Evolutionary conservation across 257 asterid species (phyloP).

Genomic region (Echium plantagineum): DNA sequence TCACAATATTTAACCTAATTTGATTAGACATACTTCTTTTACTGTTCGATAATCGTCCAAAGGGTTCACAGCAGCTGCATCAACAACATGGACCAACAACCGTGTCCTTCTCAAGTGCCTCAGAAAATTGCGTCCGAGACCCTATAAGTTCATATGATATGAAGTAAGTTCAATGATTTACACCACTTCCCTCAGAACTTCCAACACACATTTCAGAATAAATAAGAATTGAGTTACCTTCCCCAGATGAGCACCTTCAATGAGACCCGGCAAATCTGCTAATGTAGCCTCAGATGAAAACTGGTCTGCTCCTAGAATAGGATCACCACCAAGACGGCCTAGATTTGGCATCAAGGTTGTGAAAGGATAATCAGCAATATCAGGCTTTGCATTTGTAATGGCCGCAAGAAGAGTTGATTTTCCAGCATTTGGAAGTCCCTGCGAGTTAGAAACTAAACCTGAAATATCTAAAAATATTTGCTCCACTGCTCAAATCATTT

Average conservation of each 20-base stretch:
- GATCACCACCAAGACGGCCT: conserved; percentile 94
- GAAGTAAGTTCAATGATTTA: neutral
- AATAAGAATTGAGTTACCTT: conserved; percentile 41
- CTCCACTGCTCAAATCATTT: neutral
- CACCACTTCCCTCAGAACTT: neutral
- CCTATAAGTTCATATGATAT: conserved; percentile 31
- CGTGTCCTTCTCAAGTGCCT: conserved; percentile 98
- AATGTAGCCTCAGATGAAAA: conserved; percentile 87
- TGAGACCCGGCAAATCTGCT: conserved; percentile 97
- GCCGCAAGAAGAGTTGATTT: conserved; percentile 86
- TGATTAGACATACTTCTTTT: conserved; percentile 51
- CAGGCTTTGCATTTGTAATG: conserved; percentile 86
- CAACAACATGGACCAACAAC: conserved; percentile 85
- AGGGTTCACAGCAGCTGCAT: conserved; percentile 74
- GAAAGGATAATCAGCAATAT: conserved; percentile 95
- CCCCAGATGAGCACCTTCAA: conserved; percentile 98
- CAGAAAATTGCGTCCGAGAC: conserved; percentile 91
- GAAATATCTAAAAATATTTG: neutral
- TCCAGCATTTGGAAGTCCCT: conserved; percentile 99
- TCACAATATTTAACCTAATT: neutral
- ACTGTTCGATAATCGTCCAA: conserved; percentile 81
- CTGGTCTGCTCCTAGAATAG: conserved; percentile 63
- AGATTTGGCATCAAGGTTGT: conserved; percentile 96
- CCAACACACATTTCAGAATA: neutral
- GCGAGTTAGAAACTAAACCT: conserved; percentile 11